Base-by-base conservation (phyloP, 805 yeast species). In the Kockiozyma suomiensis region DNA sequence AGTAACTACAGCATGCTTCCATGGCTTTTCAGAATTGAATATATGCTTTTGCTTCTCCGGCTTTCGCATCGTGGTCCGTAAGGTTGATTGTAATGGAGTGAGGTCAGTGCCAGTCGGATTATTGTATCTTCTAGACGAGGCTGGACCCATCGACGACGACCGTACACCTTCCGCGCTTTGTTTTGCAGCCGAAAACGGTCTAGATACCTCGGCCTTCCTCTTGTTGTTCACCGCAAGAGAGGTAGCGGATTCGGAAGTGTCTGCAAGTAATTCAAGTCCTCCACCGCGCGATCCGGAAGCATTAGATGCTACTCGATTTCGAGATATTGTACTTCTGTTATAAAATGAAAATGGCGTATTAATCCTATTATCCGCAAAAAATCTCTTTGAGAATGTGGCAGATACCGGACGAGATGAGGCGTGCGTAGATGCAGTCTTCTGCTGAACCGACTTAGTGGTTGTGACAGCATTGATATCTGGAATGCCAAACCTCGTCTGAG, bases 31-130 rank as follows among this genome's bases (percentile, higher is more conserved):
- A 17, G 68, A 62, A 46, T 67, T 64, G 50, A 66, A 65, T 32
- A 21, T 19, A 37, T 57, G 60, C 55, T 62, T 62, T 10, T 17
- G 33, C 37, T 58, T 60, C 46, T 41, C 63, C 15, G 64, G 62
- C 46, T 65, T 67, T 21, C 70, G 50, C 70, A 67, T 67, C 23
- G 70, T 67, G n/a, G 68, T 58, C 30, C 62, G 50, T 8, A 65
- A 8, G 13, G 57, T 30, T 7, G 55, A 4, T 2, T 30, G 35
- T 4, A 30, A 19, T 13, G 58, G 55, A 19, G 13, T n/a, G n/a
- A n/a, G 33, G 13, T 33, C 56, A 8, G 59, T 48, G 30, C 58
- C 54, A 5, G 46, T 41, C 8, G 54, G 37, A 19, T 28, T 50
- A 21, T 21, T 37, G 8, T 28, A 50, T 32, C 50, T 25, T 32